Conservation (phyloP, 768 basidiomycete genomes). For the Pisolithus albus region DNA sequence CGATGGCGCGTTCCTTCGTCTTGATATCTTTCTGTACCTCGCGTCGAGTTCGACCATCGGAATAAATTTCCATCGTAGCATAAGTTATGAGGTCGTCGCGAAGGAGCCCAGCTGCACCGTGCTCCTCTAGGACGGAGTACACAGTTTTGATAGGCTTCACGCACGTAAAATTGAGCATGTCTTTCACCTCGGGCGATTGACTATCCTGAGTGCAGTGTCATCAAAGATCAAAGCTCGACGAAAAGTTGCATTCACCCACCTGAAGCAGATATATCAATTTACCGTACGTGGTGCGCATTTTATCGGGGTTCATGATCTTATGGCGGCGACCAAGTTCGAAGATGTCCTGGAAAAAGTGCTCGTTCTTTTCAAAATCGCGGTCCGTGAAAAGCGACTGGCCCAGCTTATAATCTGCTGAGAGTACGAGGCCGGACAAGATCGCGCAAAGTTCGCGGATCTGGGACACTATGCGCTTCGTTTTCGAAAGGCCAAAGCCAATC, state of each 20-base stretch:
- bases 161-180: slow-evolving; percentile 73
- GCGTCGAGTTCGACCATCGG: slow-evolving; percentile 61
- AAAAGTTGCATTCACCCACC: slow-evolving; percentile 32
- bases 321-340: slow-evolving; percentile 81
- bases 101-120: slow-evolving; percentile 59
- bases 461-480: slow-evolving; percentile 80
- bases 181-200: slow-evolving; percentile 74
- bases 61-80: slow-evolving; percentile 78
- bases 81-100: slow-evolving; percentile 68
- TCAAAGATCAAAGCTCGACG: not conserved
- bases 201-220: slow-evolving; percentile 53
- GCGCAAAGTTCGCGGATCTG: slow-evolving; percentile 85
- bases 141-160: slow-evolving; percentile 75
- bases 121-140: slow-evolving; percentile 55
- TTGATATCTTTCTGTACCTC: slow-evolving; percentile 85
- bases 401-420: slow-evolving; percentile 80
- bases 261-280: slow-evolving; percentile 80
- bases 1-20: slow-evolving; percentile 78
- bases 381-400: slow-evolving; percentile 84
- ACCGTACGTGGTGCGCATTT: slow-evolving; percentile 85
- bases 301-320: slow-evolving; percentile 91
- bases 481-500: slow-evolving; percentile 67
- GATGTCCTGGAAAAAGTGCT: slow-evolving; percentile 69
- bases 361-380: slow-evolving; percentile 74
- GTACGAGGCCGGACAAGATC: slow-evolving; percentile 75